Conservation (phyloP, 2,329 filamentous ascomycete species). For the Juglanconis juglandina region DNA sequence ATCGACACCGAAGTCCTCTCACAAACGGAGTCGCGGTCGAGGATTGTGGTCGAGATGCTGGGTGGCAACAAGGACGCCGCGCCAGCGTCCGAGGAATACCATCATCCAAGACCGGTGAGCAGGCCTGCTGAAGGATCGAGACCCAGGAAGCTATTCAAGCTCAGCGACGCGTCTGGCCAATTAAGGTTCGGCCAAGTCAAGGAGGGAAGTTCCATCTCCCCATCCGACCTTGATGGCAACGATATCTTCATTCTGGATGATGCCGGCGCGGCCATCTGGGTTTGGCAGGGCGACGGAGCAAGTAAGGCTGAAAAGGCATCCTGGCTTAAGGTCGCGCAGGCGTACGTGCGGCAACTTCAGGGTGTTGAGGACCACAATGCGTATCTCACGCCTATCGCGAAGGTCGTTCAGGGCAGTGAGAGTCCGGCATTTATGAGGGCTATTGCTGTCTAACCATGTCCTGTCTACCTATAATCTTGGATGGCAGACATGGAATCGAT, state of each 20-base stretch:
- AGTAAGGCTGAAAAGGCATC: conserved; percentile 55
- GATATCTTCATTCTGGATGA: conserved; percentile 64
- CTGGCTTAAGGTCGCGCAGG: conserved; percentile 60
- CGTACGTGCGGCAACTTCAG: conserved; percentile 46
- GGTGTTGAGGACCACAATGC: conserved; percentile 30
- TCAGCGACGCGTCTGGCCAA: conserved; percentile 59
- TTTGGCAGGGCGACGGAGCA: conserved; percentile 61
- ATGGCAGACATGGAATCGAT: background rate
- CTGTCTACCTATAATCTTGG: background rate
- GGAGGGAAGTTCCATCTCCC: conserved; percentile 44
- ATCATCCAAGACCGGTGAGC: conserved; percentile 37
- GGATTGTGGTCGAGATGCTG: conserved; percentile 53
- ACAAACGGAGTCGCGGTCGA: conserved; percentile 55
- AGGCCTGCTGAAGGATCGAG: conserved; percentile 25
- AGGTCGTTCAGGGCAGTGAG: conserved; percentile 56
- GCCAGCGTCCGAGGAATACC: conserved; percentile 42
- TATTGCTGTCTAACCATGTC: conserved; percentile 30
- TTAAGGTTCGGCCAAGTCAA: conserved; percentile 57
- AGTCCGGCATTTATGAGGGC: conserved; percentile 49
- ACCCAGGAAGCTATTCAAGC: conserved; percentile 51
- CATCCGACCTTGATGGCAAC: conserved; percentile 50
- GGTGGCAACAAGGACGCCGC: conserved; percentile 42
- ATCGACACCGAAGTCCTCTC: conserved; percentile 63
- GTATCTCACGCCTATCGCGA: conserved; percentile 50
- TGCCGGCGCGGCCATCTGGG: conserved; percentile 56